Evolutionary conservation across 352 stramenopile genomes (phyloP), one percentile per base, ranked within the genome.

Genomic region (Globisporangium nodosum): DNA sequence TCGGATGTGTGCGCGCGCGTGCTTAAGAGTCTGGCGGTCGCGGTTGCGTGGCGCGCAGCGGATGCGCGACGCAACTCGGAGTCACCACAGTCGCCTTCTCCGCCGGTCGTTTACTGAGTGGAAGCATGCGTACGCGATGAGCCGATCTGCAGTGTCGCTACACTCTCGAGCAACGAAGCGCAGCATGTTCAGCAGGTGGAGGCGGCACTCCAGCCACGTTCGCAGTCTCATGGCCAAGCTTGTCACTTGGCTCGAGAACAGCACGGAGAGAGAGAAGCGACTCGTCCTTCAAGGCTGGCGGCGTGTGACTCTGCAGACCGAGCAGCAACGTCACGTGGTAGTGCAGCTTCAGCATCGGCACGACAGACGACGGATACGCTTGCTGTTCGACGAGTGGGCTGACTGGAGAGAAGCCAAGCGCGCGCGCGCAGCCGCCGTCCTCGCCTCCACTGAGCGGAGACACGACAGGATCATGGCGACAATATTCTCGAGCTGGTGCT

Each of bases 11-110:
- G 47, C 76, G 33, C 63, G 76, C 15, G 18, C 18, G 0, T 57
- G 48, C 5, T 35, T 85, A 13, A 1, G 18, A 0, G 47, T 54
- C n/a, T 88, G 78, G 78, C 54, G 50, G 45, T 7, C 42, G 24
- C 52, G 37, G 6, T 35, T 65, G 7, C 21, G 24, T 2, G 3
- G 30, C 3, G 54, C 6, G 0, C 55, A 55, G 33, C 45, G 48
- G 9, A 39, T 37, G 21, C 49, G 50, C 3, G 13, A 21, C 2
- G 21, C 30, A 2, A 27, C 24, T 20, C 45, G 20, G 24, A 20
- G 33, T 7, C 42, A 49, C 5, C 2, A 33, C 5, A 3, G 5
- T 0, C 54, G 30, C 9, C 20, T 54, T 0, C 49, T 67, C 6
- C 18, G 12, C 2, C 31, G 48, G 0, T 30, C 15, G 1, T 40